phyloP scores from a whole-genome alignment of 176 grass and related monocot species.

The Bothriochloa decipiens region DNA sequence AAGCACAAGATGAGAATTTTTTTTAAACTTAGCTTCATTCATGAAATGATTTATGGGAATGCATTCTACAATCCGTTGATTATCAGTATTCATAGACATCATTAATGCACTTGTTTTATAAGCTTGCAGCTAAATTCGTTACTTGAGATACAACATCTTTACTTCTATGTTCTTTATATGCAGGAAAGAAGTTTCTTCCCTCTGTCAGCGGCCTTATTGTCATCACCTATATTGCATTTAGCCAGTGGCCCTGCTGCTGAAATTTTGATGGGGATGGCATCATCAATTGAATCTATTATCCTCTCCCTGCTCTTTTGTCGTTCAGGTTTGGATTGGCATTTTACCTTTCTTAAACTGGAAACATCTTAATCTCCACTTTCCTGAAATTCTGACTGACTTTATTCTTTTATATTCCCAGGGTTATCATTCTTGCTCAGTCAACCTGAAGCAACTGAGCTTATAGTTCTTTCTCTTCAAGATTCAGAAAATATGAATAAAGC shows the following conservation, averaged over 20 bases:
- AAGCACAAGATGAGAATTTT: not conserved
- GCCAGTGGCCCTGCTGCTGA: constrained; percentile 52
- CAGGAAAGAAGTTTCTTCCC: constrained; percentile 90
- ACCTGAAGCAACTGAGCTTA: constrained; percentile 85
- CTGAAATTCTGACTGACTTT: constrained; percentile 28
- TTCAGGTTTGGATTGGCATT: constrained; percentile 61
- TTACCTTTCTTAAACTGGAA: constrained; percentile 31
- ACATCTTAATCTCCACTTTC: constrained; percentile 28
- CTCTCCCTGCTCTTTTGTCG: constrained; percentile 88
- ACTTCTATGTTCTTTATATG: constrained; percentile 42
- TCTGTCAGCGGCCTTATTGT: constrained; percentile 80
- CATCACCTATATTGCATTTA: constrained; percentile 65
- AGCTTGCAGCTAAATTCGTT: not conserved
- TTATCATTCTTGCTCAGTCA: constrained; percentile 87
- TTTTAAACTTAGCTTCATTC: not conserved
- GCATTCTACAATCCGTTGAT: constrained; percentile 5
- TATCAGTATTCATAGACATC: not conserved
- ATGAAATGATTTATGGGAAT: not conserved
- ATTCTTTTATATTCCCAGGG: constrained; percentile 53
- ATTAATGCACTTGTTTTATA: constrained; percentile 24
- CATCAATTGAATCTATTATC: constrained; percentile 78
- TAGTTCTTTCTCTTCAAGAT: constrained; percentile 88
- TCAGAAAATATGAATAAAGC: constrained; percentile 48
- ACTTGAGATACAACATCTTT: constrained; percentile 24
- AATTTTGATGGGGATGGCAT: constrained; percentile 77